Base-by-base conservation (phyloP, 2,329 filamentous ascomycete genomes). In the Cadophora luteo-olivacea region DNA sequence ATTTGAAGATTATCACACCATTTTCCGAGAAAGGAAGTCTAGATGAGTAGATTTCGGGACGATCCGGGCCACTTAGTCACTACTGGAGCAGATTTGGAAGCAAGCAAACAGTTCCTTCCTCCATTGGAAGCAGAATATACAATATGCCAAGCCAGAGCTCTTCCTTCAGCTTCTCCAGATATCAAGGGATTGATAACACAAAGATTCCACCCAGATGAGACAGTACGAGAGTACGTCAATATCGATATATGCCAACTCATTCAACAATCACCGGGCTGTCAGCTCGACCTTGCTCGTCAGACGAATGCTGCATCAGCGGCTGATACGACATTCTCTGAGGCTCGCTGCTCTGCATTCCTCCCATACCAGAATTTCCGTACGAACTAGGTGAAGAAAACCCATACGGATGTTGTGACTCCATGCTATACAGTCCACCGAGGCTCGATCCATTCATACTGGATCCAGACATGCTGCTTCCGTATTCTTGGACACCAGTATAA, bases 181-280 rank as follows among this genome's bases (percentile, higher is more conserved):
- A 49, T 9, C 36, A 4, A n/a, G 2, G 19, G n/a, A 32, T n/a
- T 29, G n/a, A 33, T 14, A 29, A 54, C 2, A n/a, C 14, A 3
- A 55, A 14, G 36, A n/a, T 11, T 24, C 9, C 33, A 14, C 32
- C 16, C 4, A 22, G 16, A 38, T 38, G 9, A 14, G 16, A 4
- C n/a, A 58, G 11, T 19, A n/a, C 7, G 5, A 54, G 19, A 29
- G 11, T 19, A 11, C 8, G n/a, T 38, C 1, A 1, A 19, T 19
- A 38, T 19, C 7, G 8, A 38, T 24, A n/a, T 33, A 38, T 38
- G 19, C 38, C 29, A 2, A 3, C 25, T 65, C 67, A 72, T 33
- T 74, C 71, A 29, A 74, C 67, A 61, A 72, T 68, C 5, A 72
- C 38, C n/a, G 72, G 71, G 41, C 69, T 70, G 14, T 74, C 73